phyloP scores from a whole-genome alignment of 2,329 filamentous ascomycete genomes.

The Pseudogymnoascus sp. region DNA sequence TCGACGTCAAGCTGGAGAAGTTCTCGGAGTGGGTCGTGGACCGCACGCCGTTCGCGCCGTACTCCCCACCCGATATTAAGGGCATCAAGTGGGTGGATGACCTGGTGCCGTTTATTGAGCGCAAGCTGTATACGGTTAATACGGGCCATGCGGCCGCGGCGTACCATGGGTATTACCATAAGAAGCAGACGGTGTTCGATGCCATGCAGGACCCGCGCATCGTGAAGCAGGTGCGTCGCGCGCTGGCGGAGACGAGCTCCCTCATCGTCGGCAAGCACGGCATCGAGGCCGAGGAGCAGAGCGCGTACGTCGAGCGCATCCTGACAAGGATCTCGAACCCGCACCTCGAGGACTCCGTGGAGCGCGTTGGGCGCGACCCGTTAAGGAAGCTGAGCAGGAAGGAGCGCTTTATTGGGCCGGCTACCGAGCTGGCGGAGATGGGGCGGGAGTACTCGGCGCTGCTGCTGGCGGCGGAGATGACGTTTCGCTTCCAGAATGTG shows the following conservation, averaged over 20 bases:
- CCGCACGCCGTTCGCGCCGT: conserved; percentile 68
- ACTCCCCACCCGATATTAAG: conserved; percentile 63
- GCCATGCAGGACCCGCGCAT: conserved; percentile 76
- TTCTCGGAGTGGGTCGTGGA: conserved; percentile 99
- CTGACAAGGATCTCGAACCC: conserved; percentile 89
- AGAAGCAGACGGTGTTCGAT: conserved; percentile 84
- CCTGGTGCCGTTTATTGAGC: conserved; percentile 92
- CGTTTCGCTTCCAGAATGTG: conserved; percentile 91
- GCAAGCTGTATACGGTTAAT: conserved; percentile 99
- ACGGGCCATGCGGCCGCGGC: conserved; percentile 93
- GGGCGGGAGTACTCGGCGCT: conserved; percentile 65
- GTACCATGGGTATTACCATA: conserved; percentile 84
- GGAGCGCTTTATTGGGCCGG: conserved; percentile 92
- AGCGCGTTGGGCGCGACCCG: conserved; percentile 90
- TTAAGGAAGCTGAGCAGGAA: conserved; percentile 89
- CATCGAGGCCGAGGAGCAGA: conserved; percentile 66
- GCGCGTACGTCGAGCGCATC: conserved; percentile 85
- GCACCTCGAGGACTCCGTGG: conserved; percentile 82
- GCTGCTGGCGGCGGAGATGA: conserved; percentile 79
- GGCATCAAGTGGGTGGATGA: conserved; percentile 91
- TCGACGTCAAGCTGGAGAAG: conserved; percentile 93
- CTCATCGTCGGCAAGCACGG: conserved; percentile 83
- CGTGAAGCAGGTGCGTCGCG: conserved; percentile 67
- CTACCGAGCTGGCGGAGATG: conserved; percentile 76
- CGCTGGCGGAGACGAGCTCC: conserved; percentile 75